These are phyloP conservation scores for Dactylellina leptospora DNA, from an alignment of 2,329 filamentous ascomycete genomes.

Conservation along the genomic window DNA sequence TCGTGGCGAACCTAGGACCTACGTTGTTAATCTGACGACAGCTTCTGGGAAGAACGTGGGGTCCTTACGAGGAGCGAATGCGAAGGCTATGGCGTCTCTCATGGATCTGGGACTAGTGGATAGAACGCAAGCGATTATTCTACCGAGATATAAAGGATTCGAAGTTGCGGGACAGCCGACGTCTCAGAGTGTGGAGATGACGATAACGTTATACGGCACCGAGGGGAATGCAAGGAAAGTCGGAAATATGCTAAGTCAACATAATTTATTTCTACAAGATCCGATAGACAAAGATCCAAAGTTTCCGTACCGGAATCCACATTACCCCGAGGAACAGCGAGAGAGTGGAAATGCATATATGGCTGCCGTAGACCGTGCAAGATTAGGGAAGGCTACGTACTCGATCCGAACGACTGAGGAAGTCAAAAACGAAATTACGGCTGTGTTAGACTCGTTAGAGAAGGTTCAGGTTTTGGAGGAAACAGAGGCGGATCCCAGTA, in stretches of 20 bases:
- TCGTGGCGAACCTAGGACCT: constrained; percentile 33
- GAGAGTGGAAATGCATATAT: constrained; percentile 26
- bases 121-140: constrained; percentile 43
- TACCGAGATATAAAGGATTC: constrained; percentile 48
- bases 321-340: constrained; percentile 46
- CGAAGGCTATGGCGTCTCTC: constrained; percentile 49
- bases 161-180: constrained; percentile 48
- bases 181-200: constrained; percentile 47
- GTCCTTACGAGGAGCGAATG: constrained; percentile 39
- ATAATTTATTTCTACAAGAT: constrained; percentile 48
- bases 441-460: constrained; percentile 44
- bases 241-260: constrained; percentile 44
- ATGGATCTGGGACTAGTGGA: constrained; percentile 49
- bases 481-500: constrained; percentile 36
- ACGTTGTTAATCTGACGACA: constrained; percentile 47
- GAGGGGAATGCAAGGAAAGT: constrained; percentile 48
- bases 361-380: constrained; percentile 36
- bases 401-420: constrained; percentile 50
- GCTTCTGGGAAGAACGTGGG: constrained; percentile 43
- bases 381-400: constrained; percentile 43
- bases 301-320: constrained; percentile 47
- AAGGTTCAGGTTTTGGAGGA: constrained; percentile 48
- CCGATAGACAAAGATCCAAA: constrained; percentile 39
- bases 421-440: constrained; percentile 49
- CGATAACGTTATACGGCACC: constrained; percentile 42